Evolutionary conservation across 768 basidiomycete genomes (phyloP).

Genomic region (Trametes cubensis): DNA sequence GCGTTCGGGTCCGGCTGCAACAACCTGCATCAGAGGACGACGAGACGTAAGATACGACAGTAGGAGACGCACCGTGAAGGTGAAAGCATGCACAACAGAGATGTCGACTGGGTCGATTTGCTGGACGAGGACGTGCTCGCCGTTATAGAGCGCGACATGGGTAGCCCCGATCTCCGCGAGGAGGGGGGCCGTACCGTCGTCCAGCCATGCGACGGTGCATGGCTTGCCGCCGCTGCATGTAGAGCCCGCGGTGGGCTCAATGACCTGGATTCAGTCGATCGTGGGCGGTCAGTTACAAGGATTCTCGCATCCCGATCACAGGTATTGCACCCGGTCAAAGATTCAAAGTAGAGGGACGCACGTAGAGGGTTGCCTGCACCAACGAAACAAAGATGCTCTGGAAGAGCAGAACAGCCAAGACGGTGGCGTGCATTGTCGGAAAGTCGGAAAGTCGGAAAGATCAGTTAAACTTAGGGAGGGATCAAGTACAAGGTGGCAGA

Average conservation of each 20-base stretch:
- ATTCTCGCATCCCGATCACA: not conserved
- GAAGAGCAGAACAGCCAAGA: slow-evolving; percentile 18
- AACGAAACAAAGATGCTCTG: slow-evolving; percentile 14
- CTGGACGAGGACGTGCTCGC: slow-evolving; percentile 62
- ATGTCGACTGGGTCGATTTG: slow-evolving; percentile 59
- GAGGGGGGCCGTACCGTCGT: slow-evolving; percentile 59
- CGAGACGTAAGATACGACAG: no score
- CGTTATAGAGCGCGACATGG: slow-evolving; percentile 60
- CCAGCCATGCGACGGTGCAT: slow-evolving; percentile 63
- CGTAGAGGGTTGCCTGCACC: slow-evolving; percentile 46
- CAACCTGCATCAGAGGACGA: not conserved
- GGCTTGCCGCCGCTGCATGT: slow-evolving; percentile 56
- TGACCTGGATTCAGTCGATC: slow-evolving; percentile 41
- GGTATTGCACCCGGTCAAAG: not conserved
- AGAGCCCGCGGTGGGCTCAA: slow-evolving; percentile 45
- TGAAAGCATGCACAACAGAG: slow-evolving; percentile 45
- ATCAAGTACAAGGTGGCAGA: not conserved
- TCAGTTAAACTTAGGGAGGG: not conserved
- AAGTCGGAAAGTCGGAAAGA: no score
- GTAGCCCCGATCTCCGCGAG: slow-evolving; percentile 53
- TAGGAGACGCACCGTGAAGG: slow-evolving; percentile 54
- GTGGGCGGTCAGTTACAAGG: not conserved
- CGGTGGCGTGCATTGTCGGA: slow-evolving; percentile 3
- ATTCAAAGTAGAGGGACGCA: slow-evolving; percentile 33
- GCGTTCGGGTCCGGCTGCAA: slow-evolving; percentile 56